Percentiles rank a stretch among this genome's conserved stretches.
These are phyloP conservation scores for Calamus simplicifolius DNA, from an alignment of 176 grass and related monocot genomes.

Conservation along the genomic window DNA sequence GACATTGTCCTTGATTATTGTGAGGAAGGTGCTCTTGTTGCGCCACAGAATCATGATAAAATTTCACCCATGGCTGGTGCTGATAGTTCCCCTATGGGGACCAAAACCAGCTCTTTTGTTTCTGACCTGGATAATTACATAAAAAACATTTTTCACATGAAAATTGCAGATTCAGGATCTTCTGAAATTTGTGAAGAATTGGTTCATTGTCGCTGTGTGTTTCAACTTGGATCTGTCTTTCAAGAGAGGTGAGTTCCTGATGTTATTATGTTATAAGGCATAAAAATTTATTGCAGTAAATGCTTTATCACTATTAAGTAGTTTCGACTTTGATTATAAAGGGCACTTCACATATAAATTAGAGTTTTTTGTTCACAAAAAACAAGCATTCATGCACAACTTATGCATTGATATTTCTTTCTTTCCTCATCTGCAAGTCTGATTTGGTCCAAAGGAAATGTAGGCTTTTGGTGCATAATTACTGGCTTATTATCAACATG, in stretches of 20 bases:
- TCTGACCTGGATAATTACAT: slow-evolving; percentile 20
- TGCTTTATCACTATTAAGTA: too few species aligned
- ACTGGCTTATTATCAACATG: too few species aligned
- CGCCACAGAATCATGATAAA: slow-evolving; percentile 7
- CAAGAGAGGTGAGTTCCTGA: slow-evolving; percentile 42
- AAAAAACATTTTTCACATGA: slow-evolving; percentile 47
- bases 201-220: slow-evolving; percentile 58
- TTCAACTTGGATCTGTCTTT: slow-evolving; percentile 44
- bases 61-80: slow-evolving; percentile 19
- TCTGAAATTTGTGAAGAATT: slow-evolving; percentile 65
- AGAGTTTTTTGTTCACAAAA: too few species aligned
- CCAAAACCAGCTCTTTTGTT: slow-evolving; percentile 15
- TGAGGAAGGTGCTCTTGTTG: slow-evolving; percentile 16
- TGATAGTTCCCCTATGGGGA: not conserved
- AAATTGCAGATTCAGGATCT: slow-evolving; percentile 30
- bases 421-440: too few species aligned
- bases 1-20: slow-evolving; percentile 4
- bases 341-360: too few species aligned
- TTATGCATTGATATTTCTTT: too few species aligned
- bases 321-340: too few species aligned
- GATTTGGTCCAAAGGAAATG: too few species aligned
- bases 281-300: too few species aligned
- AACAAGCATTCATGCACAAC: too few species aligned
- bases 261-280: too few species aligned
- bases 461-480: too few species aligned